Evolutionary conservation across 2,329 filamentous ascomycete species (phyloP).

Genomic region (Colletotrichum sp.): DNA sequence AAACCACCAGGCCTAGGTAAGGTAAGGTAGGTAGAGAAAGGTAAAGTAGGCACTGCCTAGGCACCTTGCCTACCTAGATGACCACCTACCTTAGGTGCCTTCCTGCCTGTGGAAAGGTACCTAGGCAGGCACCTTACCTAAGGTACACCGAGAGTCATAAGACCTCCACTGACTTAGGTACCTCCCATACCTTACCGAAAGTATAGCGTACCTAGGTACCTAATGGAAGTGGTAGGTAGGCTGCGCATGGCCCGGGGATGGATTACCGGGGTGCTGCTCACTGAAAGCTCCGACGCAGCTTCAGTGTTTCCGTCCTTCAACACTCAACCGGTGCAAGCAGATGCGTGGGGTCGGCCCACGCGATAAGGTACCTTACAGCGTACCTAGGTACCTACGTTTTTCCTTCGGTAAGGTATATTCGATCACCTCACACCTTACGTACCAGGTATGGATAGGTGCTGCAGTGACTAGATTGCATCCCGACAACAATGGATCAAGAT

Average conservation of each 20-base stretch:
- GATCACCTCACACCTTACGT: background rate
- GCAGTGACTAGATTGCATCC: background rate
- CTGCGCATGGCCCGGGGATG: background rate
- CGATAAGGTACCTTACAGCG: background rate
- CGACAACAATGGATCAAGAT: background rate
- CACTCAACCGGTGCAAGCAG: background rate
- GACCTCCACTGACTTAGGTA: too few species aligned
- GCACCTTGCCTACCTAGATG: background rate
- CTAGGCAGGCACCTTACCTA: background rate
- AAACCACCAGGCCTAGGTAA: background rate
- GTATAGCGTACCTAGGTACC: background rate
- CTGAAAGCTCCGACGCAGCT: background rate
- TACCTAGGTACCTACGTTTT: background rate
- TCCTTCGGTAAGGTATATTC: background rate
- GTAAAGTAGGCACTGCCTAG: background rate
- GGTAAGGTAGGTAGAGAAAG: background rate
- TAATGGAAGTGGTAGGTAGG: too few species aligned
- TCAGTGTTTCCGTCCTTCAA: background rate
- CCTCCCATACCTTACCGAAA: too few species aligned
- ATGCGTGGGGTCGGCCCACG: background rate
- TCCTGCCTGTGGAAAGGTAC: background rate
- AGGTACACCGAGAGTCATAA: too few species aligned
- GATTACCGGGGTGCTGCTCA: background rate
- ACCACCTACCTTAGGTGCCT: background rate
- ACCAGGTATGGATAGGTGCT: background rate